A percentile compares a stretch with the other conserved stretches of the same genome.
These are phyloP conservation scores for Sugiyamaella pinicola DNA, from an alignment of 1,139 yeast genomes.

Conservation along the genomic window DNA sequence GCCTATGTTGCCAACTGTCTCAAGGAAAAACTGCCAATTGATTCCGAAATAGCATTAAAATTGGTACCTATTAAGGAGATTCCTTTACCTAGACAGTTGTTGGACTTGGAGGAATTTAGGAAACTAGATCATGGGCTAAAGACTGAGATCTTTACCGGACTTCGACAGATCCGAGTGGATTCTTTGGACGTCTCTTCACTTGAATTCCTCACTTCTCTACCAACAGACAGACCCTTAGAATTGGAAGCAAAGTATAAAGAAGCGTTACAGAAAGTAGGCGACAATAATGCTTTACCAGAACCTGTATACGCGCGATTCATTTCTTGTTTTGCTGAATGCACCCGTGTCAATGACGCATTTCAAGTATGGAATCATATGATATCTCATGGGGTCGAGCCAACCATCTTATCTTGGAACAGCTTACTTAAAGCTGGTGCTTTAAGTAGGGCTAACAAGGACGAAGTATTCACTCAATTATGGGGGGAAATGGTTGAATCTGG, in stretches of 20 bases:
- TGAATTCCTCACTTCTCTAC: slow-evolving; percentile 32
- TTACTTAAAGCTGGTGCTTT: slow-evolving; percentile 48
- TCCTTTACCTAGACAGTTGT: slow-evolving; percentile 33
- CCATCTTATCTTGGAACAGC: slow-evolving; percentile 50
- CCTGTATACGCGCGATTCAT: slow-evolving; percentile 43
- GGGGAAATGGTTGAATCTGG: slow-evolving; percentile 43
- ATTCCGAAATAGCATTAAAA: slow-evolving; percentile 35
- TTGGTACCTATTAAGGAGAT: slow-evolving; percentile 38
- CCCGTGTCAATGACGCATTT: slow-evolving; percentile 40
- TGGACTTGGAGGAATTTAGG: slow-evolving; percentile 26
- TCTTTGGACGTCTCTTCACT: slow-evolving; percentile 30
- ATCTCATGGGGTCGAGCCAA: slow-evolving; percentile 38
- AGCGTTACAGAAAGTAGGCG: slow-evolving; percentile 27
- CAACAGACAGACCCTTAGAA: slow-evolving; percentile 33
- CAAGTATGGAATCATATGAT: slow-evolving; percentile 48
- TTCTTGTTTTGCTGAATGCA: slow-evolving; percentile 41
- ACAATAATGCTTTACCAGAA: slow-evolving; percentile 35
- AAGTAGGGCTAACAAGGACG: slow-evolving; percentile 37
- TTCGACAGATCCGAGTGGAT: slow-evolving; percentile 29
- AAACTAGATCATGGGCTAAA: slow-evolving; percentile 20
- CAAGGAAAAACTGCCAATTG: slow-evolving; percentile 27
- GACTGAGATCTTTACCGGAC: slow-evolving; percentile 26
- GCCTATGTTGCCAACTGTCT: slow-evolving; percentile 37
- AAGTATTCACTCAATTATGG: slow-evolving; percentile 45
- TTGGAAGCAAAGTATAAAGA: slow-evolving; percentile 34